Base-by-base conservation (phyloP, 768 basidiomycete species). In the Glaciozyma martinii region DNA sequence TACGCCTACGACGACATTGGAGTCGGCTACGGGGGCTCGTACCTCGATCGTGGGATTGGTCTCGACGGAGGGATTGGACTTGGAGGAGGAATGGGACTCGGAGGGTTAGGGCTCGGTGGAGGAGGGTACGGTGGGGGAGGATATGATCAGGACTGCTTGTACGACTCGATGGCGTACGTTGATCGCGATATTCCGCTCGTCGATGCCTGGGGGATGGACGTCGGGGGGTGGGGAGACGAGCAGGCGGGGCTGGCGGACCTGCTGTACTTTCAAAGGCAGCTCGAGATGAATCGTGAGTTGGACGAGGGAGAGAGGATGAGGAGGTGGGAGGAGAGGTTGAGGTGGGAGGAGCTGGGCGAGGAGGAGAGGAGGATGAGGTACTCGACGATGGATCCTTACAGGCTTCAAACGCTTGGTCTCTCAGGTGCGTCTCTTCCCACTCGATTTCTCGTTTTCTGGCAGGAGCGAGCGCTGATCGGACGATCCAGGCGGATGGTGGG, bases 201-300 rank as follows among this genome's bases (percentile, higher is more conserved):
- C 30, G 46, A 59, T 23, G 44, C 44, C 6, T 59, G 58, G 46
- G 58, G 44, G 15, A 21, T 19, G 55, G 19, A 54, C 30, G 27
- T 10, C 30, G 4, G 10, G 25, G 29, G 15, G 9, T 29, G 58
- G 58, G 30, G 29, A 18, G 58, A 59, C 46, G 44, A 59, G 40
- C 59, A 69, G 61, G 65, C 63, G 33, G 59, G 54, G 2, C n/a
- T 66, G 4, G 64, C 61, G 1, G 67, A 69, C 42, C 33, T 69
- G 7, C 29, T 69, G 32, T 25, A 66, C 56, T 69, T 33, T 33
- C 67, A 69, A 43, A 55, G 27, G 21, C 61, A 57, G 29, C 64
- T 69, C 61, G 67, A 65, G 19, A 32, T 58, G 54, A 61, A 69
- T 56, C 19, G 19, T 3, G 61, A 59, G 6, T 58, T 69, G 2